Evolutionary conservation across 169 alveolate genomes (phyloP), one percentile per base, ranked within the genome.

Genomic region (Hammondia hammondi): DNA sequence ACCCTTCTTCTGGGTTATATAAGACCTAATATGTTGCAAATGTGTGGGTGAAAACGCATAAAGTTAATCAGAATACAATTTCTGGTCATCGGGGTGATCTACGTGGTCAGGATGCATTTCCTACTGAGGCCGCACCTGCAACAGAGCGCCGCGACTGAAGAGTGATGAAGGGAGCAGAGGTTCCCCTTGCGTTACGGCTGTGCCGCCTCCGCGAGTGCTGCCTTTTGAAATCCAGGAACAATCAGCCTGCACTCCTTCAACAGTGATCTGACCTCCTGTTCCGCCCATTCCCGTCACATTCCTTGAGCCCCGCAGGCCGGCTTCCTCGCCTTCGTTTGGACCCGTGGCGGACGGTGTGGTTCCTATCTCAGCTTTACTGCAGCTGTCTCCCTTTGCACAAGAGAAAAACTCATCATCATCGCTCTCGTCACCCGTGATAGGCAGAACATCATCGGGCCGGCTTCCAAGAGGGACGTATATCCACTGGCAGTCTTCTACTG

Each of bases 91-190:
- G 24, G 2, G 24, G 0, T 52, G 61, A 7, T 7, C 61, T 52
- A 10, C 24, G 24, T 7, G 19, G 10, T 52, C 10, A 52, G 61
- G 61, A 52, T 67, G 9, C 77, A 17, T 67, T 6, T 27, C 24
- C 77, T 4, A 67, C 32, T 17, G 32, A 39, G 27, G 48, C 24
- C 87, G 87, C 4, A 82, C 90, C 70, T 82, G 37, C 72, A 82
- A n/a, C 57, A 82, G 90, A 39, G 70, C 57, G 61, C 90, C 90
- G 24, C 37, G 90, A 82, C 90, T 82, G 90, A 82, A 82, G 43
- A 82, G 90, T 24, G 35, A 24, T 27, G n/a, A 12, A 37, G 90
- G 17, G 6, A 46, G 71, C 43, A 52, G 37, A 43, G 43, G 85
- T 37, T 37, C 85, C 14, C 52, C 24, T 52, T 32, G 24, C 85